Percentiles rank a stretch among this genome's conserved stretches.
Conservation (phyloP, 176 grass and related monocot genomes). For the Carex myosuroides region DNA sequence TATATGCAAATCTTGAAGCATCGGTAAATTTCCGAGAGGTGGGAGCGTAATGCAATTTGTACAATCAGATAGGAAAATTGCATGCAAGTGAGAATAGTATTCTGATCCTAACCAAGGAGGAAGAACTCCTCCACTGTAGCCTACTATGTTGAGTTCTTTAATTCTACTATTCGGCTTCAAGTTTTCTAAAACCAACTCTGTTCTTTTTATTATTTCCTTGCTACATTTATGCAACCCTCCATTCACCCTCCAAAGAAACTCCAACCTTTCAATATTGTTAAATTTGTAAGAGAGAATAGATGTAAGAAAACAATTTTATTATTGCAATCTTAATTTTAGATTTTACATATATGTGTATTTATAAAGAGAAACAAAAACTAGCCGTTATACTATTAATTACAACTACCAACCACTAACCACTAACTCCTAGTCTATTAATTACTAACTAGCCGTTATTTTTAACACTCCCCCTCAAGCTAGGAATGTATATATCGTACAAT, state of each 20-base stretch:
- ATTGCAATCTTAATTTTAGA: too few species aligned
- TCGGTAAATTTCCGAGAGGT: constrained; percentile 20
- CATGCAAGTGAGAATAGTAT: neutral
- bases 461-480: too few species aligned
- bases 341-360: too few species aligned
- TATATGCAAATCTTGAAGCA: constrained; percentile 7
- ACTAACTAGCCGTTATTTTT: too few species aligned
- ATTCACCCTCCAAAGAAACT: constrained; percentile 26
- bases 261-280: constrained; percentile 30
- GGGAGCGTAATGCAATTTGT: constrained; percentile 6
- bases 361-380: too few species aligned
- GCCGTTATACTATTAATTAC: too few species aligned
- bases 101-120: constrained; percentile 22
- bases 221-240: neutral
- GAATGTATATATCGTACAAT: too few species aligned
- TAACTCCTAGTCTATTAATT: too few species aligned
- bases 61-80: constrained; percentile 9
- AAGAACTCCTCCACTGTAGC: neutral
- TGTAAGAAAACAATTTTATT: too few species aligned
- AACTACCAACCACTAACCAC: too few species aligned
- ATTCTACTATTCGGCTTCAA: constrained; percentile 16
- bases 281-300: too few species aligned
- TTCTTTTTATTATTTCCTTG: neutral
- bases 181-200: neutral
- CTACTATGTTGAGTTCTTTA: constrained; percentile 24